Conservation (phyloP, 148 eudicot species). For the Vaccinium myrtillus region DNA sequence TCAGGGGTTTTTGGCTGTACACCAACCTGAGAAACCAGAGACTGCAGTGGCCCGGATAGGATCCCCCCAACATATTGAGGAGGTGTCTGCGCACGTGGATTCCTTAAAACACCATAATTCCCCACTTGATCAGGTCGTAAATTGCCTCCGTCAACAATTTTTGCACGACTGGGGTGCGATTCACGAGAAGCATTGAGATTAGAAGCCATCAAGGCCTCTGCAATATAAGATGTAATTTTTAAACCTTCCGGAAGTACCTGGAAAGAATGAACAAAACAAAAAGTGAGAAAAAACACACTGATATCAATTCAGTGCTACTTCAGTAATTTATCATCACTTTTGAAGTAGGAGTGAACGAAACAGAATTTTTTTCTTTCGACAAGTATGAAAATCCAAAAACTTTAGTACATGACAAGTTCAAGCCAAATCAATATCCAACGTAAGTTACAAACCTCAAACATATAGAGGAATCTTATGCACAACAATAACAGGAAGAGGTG, state of each 20-base stretch:
- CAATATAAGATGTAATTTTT: slow-evolving; percentile 41
- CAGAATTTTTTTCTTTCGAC: too few species aligned
- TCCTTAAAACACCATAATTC: slow-evolving; percentile 58
- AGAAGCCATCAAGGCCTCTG: slow-evolving; percentile 37
- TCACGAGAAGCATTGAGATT: slow-evolving; percentile 45
- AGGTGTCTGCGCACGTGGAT: slow-evolving; percentile 55
- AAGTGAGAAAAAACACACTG: neutral
- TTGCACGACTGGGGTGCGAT: slow-evolving; percentile 58
- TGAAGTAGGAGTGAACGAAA: too few species aligned
- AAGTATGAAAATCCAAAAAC: too few species aligned
- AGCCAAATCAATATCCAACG: neutral
- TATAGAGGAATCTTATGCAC: neutral
- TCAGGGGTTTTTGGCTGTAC: slow-evolving; percentile 60
- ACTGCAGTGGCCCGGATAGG: slow-evolving; percentile 52
- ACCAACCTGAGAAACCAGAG: slow-evolving; percentile 47
- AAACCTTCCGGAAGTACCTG: slow-evolving; percentile 81
- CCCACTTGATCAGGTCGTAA: slow-evolving; percentile 57
- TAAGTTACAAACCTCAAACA: neutral
- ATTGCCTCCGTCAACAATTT: slow-evolving; percentile 44
- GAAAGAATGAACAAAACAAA: slow-evolving; percentile 14
- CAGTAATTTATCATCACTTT: neutral
- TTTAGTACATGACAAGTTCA: neutral
- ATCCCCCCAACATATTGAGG: slow-evolving; percentile 56
- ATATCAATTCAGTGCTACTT: neutral
- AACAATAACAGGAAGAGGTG: neutral